phyloP scores from a whole-genome alignment of 2,329 filamentous ascomycete genomes.

The Colletotrichum orchidophilum region DNA sequence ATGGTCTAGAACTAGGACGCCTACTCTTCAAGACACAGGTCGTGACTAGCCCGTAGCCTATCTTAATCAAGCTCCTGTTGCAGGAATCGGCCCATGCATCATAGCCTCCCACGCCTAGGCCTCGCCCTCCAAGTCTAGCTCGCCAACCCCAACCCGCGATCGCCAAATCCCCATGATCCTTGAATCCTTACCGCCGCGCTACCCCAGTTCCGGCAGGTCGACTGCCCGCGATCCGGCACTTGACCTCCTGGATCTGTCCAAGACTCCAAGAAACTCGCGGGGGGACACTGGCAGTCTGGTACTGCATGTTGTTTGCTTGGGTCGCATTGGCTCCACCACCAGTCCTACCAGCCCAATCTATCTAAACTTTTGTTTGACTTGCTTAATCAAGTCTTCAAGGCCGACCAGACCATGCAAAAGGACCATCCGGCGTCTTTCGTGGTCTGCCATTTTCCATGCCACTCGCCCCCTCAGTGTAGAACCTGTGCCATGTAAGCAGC shows the following conservation, averaged over 20 bases:
- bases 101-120: no score
- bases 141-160: background rate
- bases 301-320: background rate
- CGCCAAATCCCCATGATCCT: background rate
- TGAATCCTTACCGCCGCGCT: slow-evolving; percentile 22
- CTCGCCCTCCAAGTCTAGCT: background rate
- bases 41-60: background rate
- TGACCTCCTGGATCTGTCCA: slow-evolving; percentile 26
- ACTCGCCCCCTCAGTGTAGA: slow-evolving; percentile 12
- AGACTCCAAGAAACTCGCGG: slow-evolving; percentile 5
- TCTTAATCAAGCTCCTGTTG: background rate
- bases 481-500: background rate
- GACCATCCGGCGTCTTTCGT: background rate
- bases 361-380: background rate
- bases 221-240: slow-evolving; percentile 25
- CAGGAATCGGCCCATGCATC: background rate
- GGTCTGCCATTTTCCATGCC: background rate
- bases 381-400: slow-evolving; percentile 27
- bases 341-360: background rate
- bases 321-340: slow-evolving; percentile 7
- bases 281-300: background rate
- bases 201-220: slow-evolving; percentile 32
- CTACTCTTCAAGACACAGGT: background rate
- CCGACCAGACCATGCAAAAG: slow-evolving; percentile 7
- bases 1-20: background rate